phyloP scores from a whole-genome alignment of 306 rosid species.

The Acacia melanoxylon region DNA sequence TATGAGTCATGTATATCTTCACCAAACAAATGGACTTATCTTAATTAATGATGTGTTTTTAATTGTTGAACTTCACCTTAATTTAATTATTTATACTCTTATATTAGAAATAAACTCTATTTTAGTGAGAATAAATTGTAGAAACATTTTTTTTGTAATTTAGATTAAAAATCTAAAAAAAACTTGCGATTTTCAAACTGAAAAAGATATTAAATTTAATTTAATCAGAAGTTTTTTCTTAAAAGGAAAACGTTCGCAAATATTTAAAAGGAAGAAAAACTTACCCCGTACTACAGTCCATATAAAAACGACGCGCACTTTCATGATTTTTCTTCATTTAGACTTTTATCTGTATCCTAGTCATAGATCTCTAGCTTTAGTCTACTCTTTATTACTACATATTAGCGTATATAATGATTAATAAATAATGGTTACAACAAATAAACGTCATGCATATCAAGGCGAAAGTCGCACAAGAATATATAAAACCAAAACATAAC shows the following conservation, averaged over 20 bases:
- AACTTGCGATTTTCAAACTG: background rate
- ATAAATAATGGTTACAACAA: no score
- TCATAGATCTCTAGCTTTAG: background rate
- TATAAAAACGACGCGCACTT: background rate
- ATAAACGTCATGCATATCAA: no score
- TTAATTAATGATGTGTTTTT: no score
- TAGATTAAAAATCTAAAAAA: background rate
- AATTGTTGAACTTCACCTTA: no score
- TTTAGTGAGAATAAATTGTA: background rate
- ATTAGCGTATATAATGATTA: no score
- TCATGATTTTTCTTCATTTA: background rate
- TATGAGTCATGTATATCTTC: no score
- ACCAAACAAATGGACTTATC: no score
- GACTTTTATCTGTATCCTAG: background rate
- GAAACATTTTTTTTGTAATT: background rate
- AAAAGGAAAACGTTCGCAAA: background rate
- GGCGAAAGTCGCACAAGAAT: no score
- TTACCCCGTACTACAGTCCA: background rate
- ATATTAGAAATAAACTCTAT: background rate
- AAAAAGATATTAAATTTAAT: background rate
- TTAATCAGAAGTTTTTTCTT: background rate
- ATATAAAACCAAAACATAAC: no score
- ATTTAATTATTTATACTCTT: no score
- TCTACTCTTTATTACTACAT: no score
- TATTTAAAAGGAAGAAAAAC: background rate